Evolutionary conservation across 768 basidiomycete genomes (phyloP).

Genomic region (Imleria badia): DNA sequence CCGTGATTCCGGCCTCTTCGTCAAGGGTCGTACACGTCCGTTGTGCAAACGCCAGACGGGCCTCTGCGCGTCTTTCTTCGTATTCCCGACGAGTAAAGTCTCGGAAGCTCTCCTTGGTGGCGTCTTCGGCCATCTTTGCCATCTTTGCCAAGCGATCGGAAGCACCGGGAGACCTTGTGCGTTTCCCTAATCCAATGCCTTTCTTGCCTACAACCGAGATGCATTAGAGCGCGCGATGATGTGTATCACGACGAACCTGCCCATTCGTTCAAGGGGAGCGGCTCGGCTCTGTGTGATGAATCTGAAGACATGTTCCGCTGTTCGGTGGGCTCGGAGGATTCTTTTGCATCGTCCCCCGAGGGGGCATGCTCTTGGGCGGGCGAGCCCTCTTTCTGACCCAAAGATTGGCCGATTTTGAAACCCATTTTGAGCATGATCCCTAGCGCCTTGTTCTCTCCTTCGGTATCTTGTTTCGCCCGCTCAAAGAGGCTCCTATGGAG

Average conservation of each 20-base stretch:
- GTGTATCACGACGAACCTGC: constrained; percentile 50
- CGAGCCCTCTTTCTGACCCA: constrained; percentile 46
- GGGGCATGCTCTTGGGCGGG: neutral
- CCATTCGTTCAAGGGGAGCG: constrained; percentile 80
- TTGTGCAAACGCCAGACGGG: constrained; percentile 66
- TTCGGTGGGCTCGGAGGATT: constrained; percentile 2
- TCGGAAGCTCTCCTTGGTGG: constrained; percentile 59
- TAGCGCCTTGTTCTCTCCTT: constrained; percentile 67
- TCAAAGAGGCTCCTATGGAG: constrained; percentile 81
- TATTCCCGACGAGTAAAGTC: constrained; percentile 72
- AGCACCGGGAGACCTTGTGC: constrained; percentile 61
- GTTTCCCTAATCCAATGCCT: constrained; percentile 73
- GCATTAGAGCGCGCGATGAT: neutral
- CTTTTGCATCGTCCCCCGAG: constrained; percentile 1
- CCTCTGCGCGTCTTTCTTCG: constrained; percentile 72
- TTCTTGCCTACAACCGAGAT: constrained; percentile 57
- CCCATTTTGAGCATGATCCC: constrained; percentile 96
- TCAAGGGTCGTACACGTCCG: constrained; percentile 75
- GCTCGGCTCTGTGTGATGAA: constrained; percentile 54
- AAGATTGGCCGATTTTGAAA: constrained; percentile 79
- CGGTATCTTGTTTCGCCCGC: constrained; percentile 61
- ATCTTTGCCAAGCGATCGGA: constrained; percentile 71
- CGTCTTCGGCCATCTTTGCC: constrained; percentile 57
- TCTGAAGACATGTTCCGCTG: neutral
- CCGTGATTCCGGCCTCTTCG: constrained; percentile 65